Conservation (phyloP, 176 grass and related monocot species). For the Cenchrus purpureus region DNA sequence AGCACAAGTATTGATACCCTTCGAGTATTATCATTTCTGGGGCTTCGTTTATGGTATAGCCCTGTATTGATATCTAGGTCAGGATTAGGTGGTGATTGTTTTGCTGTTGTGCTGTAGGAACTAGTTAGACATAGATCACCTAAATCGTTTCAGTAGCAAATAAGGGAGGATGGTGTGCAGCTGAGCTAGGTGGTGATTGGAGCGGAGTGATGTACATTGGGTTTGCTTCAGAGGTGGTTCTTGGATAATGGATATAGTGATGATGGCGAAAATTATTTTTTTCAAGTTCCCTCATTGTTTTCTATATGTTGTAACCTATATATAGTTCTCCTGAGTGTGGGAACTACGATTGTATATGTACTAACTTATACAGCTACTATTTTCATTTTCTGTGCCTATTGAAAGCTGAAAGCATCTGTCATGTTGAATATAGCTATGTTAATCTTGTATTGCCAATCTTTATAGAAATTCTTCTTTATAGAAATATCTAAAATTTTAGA, state of each 20-base stretch:
- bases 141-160: constrained; percentile 14
- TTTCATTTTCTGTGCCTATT: neutral
- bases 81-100: constrained; percentile 32
- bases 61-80: constrained; percentile 9
- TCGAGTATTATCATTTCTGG: neutral
- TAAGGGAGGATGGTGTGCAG: constrained; percentile 20
- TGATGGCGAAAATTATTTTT: constrained; percentile 37
- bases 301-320: constrained; percentile 30
- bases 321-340: neutral
- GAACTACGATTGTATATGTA: neutral
- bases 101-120: constrained; percentile 27
- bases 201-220: neutral
- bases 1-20: constrained; percentile 13
- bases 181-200: constrained; percentile 22
- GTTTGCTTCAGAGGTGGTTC: constrained; percentile 22
- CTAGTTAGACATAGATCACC: constrained; percentile 9
- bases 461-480: neutral
- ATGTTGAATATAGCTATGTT: neutral
- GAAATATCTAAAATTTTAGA: neutral
- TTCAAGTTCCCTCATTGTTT: neutral
- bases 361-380: neutral
- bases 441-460: neutral
- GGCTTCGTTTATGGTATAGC: constrained; percentile 46
- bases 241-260: constrained; percentile 18
- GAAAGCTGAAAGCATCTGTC: neutral